These are phyloP conservation scores for Tulasnella sp. DNA, from an alignment of 768 basidiomycete species.

Conservation along the genomic window DNA sequence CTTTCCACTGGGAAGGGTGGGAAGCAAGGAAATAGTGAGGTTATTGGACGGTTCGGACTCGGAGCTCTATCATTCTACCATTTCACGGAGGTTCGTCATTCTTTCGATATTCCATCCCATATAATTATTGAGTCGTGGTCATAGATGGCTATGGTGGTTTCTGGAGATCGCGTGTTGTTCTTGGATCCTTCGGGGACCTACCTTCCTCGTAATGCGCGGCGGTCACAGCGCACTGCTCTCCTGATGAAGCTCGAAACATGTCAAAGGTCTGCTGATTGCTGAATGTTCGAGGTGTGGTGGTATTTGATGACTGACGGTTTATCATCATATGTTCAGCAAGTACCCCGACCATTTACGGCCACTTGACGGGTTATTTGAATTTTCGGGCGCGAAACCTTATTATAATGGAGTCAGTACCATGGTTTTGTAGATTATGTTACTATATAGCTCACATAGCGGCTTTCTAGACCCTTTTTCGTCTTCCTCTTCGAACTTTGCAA, in stretches of 20 bases:
- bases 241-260: neutral
- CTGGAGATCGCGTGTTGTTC: neutral
- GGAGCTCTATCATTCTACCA: slow-evolving; percentile 2
- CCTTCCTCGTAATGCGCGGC: neutral
- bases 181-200: slow-evolving; percentile 4
- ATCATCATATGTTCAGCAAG: neutral
- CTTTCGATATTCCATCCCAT: neutral
- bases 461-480: slow-evolving; percentile 2
- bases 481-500: neutral
- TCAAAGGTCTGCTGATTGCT: neutral
- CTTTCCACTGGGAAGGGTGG: neutral
- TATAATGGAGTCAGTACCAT: neutral
- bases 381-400: neutral
- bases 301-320: neutral
- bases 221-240: neutral
- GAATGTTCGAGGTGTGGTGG: too few species aligned
- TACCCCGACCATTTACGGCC: neutral
- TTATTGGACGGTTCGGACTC: neutral
- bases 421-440: neutral
- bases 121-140: neutral
- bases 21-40: neutral
- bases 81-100: neutral
- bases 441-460: neutral
- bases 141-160: neutral
- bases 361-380: neutral